phyloP scores from a whole-genome alignment of 164 flowering plant genomes.

The Vitis rotundifolia region DNA sequence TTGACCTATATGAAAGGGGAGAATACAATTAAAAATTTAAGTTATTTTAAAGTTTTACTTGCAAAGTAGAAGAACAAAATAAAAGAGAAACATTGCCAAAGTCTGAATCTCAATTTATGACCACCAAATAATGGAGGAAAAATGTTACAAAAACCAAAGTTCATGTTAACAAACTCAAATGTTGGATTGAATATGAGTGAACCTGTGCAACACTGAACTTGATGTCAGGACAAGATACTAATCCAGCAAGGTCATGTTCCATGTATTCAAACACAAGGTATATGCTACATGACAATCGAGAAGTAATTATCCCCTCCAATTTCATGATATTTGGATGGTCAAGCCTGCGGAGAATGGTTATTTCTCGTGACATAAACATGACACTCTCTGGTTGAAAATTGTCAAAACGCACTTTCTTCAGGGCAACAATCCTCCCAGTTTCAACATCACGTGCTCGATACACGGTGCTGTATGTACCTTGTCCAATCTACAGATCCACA shows the following conservation, averaged over 20 bases:
- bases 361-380: slow-evolving; percentile 95
- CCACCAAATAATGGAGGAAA: neutral
- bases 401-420: slow-evolving; percentile 89
- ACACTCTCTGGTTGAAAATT: slow-evolving; percentile 88
- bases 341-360: slow-evolving; percentile 74
- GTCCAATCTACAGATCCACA: slow-evolving; percentile 67
- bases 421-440: slow-evolving; percentile 71
- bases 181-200: slow-evolving; percentile 16
- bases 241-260: slow-evolving; percentile 95
- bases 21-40: neutral
- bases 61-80: neutral
- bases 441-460: slow-evolving; percentile 74
- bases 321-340: slow-evolving; percentile 89
- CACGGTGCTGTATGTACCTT: slow-evolving; percentile 95
- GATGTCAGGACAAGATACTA: slow-evolving; percentile 68
- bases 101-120: neutral
- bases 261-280: slow-evolving; percentile 96
- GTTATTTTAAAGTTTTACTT: too few relatives aligned
- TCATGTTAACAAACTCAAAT: neutral
- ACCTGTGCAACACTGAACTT: slow-evolving; percentile 87
- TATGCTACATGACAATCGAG: slow-evolving; percentile 68
- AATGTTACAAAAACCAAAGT: neutral
- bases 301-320: slow-evolving; percentile 82
- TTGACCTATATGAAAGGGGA: slow-evolving; percentile 43
- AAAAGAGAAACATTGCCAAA: neutral